Base-by-base conservation (phyloP, 306 rosid species). In the Citrullus mucosospermus region DNA sequence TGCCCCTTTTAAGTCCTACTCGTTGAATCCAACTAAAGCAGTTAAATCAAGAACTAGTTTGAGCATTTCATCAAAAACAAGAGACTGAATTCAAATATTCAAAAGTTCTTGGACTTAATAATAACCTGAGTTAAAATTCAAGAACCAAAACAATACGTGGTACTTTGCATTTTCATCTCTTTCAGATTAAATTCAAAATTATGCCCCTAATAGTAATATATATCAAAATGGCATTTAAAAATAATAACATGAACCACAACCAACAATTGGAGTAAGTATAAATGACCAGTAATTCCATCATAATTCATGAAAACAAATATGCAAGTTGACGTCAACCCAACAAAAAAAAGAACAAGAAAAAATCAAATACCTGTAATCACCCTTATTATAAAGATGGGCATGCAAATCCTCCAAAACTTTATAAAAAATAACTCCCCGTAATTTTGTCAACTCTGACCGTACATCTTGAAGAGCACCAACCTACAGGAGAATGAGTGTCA, bases 381-480 rank as follows among this genome's bases (percentile, higher is more conserved):
- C 99, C 86, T 91, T 92, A 87, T 93, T 93, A 86, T 93, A 96
- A 59, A 96, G 90, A 86, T 96, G 98, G 34, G 93, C 91, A 83
- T 93, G 97, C 88, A 96, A 89, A 81, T 96, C 98, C 90, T 96
- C 99, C 84, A 96, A 85, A 83, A 96, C 82, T 86, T 88, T 91
- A 86, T 86, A 90, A 83, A 96, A 96, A 65, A 96, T 88, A 79
- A 91, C 91, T 82, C 98, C 99, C 18, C 97, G 85, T 78, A 96
- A 81, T 87, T 96, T 96, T 6, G 98, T 85, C 88, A 96, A 85
- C 85, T 96, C 99, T 13, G 98, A 88, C 76, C 99, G 93, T 69
- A 96, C 98, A 87, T 96, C 99, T 90, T 91, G 99, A 87, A 96
- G 97, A 10, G 98, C 98, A 76, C 99, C 99, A 80, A 96, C 99